Percentiles rank a stretch among this genome's conserved stretches.
Conservation (phyloP, 192 early-diverging fungal species). For the Linnemannia hyalina region DNA sequence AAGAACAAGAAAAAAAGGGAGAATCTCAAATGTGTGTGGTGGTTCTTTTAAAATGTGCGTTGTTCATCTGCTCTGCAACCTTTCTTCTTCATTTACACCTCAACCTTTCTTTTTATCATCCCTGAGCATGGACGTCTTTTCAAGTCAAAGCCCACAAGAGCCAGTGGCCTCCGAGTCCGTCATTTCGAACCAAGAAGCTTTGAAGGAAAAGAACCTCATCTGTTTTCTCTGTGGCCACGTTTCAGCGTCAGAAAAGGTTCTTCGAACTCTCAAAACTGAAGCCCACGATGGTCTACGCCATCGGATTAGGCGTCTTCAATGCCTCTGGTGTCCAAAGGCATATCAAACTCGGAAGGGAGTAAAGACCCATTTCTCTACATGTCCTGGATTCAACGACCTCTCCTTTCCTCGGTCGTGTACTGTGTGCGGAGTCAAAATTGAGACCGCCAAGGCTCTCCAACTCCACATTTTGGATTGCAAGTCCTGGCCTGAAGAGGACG, state of each 20-base stretch:
- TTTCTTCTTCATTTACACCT: too few species aligned
- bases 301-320: conserved; percentile 11
- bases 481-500: conserved; percentile 14
- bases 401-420: conserved; percentile 4
- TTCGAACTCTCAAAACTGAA: conserved; percentile 15
- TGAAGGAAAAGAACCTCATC: background rate
- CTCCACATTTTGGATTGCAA: background rate
- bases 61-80: background rate
- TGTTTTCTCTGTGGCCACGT: background rate
- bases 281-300: conserved; percentile 10
- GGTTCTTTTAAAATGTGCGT: background rate
- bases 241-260: background rate
- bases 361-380: background rate
- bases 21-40: too few species aligned
- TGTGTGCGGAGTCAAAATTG: background rate
- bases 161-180: background rate
- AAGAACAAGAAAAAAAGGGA: too few species aligned
- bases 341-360: conserved; percentile 13
- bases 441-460: background rate
- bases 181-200: background rate
- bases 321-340: conserved; percentile 15
- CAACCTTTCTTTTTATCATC: background rate
- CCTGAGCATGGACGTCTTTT: background rate
- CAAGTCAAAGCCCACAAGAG: background rate
- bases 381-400: background rate